Base-by-base conservation (phyloP, 2,329 filamentous ascomycete genomes). In the Ophiostoma australiae region DNA sequence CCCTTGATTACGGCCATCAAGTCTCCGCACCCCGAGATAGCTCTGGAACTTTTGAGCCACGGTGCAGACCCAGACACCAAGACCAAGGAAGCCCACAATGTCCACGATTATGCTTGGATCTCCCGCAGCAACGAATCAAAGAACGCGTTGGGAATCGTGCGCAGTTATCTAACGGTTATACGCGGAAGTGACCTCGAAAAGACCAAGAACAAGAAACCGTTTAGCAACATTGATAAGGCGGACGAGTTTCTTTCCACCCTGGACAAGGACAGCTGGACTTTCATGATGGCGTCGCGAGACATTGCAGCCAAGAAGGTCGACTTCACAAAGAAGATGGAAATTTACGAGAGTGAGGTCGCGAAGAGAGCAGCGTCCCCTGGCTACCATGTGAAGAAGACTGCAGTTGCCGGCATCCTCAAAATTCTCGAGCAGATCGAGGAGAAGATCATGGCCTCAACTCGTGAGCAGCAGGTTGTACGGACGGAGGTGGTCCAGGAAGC, bases 21-120 rank as follows among this genome's bases (percentile, higher is more conserved):
- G 72, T 88, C 76, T 78, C 80, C n/a, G 2, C 75, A 79, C 20
- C 80, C 81, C 0, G 80, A 82, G 0, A 76, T 88, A 6, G 87
- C 86, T 0, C 75, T 87, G 4, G 80, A 85, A 58, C 82, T 96
- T 2, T 77, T 96, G 1, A 80, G 86, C 20, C 81, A 81, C 20
- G 91, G 91, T 1, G 90, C 85, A 3, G 85, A 94, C 78, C 84
- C 88, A 0, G 91, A 91, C 73, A 83, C 84, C 0, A 75, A 92
- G 55, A 85, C 85, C 0, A 77, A 58, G 23, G 52, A 58, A 27
- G n/a, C 52, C 1, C 52, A 58, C 52, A 58, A 58, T 7, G n/a
- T 27, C 10, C 52, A 7, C 52, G 17, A 58, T n/a, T 58, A 27
- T 15, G 7, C 52, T 13, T 58, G 52, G 52, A 27, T 58, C 10